phyloP scores from a whole-genome alignment of 2,329 filamentous ascomycete species.

The Colletotrichum liaoningense region DNA sequence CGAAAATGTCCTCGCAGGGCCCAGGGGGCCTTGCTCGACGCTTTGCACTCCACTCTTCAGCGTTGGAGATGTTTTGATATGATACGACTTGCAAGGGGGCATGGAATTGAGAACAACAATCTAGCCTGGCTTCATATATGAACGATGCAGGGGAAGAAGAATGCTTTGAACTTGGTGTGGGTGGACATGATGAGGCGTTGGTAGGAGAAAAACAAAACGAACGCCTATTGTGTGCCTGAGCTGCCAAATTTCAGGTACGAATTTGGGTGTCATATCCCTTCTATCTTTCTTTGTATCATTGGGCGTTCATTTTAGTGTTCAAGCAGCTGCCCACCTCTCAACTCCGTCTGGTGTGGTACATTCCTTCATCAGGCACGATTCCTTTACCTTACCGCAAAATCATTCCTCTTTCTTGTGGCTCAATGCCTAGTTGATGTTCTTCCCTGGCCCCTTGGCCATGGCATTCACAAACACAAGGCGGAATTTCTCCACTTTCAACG shows the following conservation, averaged over 20 bases:
- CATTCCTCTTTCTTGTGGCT: not conserved
- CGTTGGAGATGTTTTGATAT: not conserved
- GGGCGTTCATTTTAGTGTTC: not conserved
- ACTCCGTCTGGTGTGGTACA: not conserved
- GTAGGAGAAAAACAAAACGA: not conserved
- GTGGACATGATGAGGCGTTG: constrained; percentile 1
- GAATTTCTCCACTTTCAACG: constrained; percentile 19
- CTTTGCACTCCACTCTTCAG: constrained; percentile 22
- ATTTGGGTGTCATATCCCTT: not conserved
- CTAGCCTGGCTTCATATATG: not conserved
- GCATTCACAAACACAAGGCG: constrained; percentile 9
- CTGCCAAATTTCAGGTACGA: constrained; percentile 18
- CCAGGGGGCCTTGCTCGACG: constrained; percentile 14
- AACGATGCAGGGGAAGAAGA: not conserved
- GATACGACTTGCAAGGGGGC: not conserved
- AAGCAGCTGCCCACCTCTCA: not conserved
- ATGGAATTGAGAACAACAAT: not conserved
- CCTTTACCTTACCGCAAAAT: not conserved
- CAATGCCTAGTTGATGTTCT: not conserved
- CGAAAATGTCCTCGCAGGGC: constrained; percentile 36
- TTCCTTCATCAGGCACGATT: not conserved
- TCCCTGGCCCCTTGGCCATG: not conserved
- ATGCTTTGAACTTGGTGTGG: not conserved
- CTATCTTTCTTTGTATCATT: not conserved
- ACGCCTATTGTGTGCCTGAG: not conserved